Evolutionary conservation across 2,329 filamentous ascomycete species (phyloP), one percentile per base, ranked within the genome.

Genomic region (Fusarium sp.): DNA sequence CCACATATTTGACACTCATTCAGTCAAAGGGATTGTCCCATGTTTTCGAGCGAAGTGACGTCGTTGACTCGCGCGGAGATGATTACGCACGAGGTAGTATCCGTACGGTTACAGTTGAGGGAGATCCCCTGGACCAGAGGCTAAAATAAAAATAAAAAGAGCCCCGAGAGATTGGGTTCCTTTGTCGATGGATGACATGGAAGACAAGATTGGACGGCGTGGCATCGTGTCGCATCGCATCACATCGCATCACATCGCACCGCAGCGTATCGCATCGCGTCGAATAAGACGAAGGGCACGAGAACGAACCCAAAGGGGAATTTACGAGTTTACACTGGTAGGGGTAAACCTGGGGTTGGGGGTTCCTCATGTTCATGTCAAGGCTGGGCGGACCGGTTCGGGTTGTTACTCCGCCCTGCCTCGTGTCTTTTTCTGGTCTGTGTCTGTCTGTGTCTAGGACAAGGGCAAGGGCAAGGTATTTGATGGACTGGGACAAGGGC

Each of bases 341-440:
- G 57, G 64, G 65, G 52, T 69, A 69, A 69, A 69, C 66, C 65
- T 69, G 66, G 65, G 65, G 65, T 68, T 65, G 58, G 13, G 13
- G 60, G 58, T 60, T 50, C 39, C 39, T 65, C 20, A 28, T 39
- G 44, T 56, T 67, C 39, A 50, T 44, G 51, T 61, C 65, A 65
- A 59, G 65, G 52, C 65, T 56, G 54, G 57, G 40, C 59, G 63
- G 68, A 58, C 64, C 55, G 50, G 58, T 67, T 71, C 63, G 62
- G 69, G 67, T 52, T 62, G 67, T 43, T 56, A 52, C 66, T 68
- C 67, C 68, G 67, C 65, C 65, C 24, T 24, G 24, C 48, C 61
- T 70, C 53, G 57, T 69, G 49, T 65, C 45, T 59, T 67, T 59
- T 54, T 17, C 35, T 24, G 22, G 65, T 56, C 65, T 56, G 26